A percentile compares a stretch with the other conserved stretches of the same genome.
Evolutionary conservation across 495 filamentous ascomycete species (phyloP).

Genomic region (Geopyxis carbonaria): DNA sequence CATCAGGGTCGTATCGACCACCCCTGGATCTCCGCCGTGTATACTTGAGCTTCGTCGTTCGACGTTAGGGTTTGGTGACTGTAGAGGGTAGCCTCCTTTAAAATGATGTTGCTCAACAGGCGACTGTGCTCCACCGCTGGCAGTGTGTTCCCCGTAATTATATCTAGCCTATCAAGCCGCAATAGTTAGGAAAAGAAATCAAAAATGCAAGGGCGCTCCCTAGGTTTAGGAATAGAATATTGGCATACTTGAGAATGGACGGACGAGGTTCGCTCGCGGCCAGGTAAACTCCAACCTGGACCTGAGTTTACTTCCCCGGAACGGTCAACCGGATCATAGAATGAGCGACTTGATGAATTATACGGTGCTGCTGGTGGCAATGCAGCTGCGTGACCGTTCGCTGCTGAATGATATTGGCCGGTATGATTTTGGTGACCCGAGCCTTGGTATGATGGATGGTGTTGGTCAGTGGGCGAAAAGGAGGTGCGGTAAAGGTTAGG

Average conservation of each 20-base stretch:
- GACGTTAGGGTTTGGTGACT: constrained; percentile 14
- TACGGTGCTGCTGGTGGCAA: constrained; percentile 16
- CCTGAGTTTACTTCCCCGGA: constrained; percentile 21
- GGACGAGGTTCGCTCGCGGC: constrained; percentile 11
- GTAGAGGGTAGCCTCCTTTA: constrained; percentile 16
- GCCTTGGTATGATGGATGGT: constrained; percentile 17
- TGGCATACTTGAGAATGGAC: constrained; percentile 22
- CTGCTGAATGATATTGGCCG: constrained; percentile 2
- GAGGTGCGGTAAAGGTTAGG: constrained; percentile 23
- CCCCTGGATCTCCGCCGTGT: constrained; percentile 10
- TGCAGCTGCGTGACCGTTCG: constrained; percentile 19
- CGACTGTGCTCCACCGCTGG: constrained; percentile 4
- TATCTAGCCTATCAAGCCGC: neutral
- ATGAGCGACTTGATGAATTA: constrained; percentile 16
- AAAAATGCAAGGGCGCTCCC: neutral
- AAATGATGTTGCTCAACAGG: constrained; percentile 3
- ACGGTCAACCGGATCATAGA: constrained; percentile 25
- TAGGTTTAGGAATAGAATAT: constrained; percentile 16
- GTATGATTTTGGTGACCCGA: constrained; percentile 13
- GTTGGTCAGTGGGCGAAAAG: constrained; percentile 26
- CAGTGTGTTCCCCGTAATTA: neutral
- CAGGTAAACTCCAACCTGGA: constrained; percentile 20
- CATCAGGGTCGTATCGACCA: neutral
- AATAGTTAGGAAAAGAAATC: constrained; percentile 1
- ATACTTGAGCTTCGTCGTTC: constrained; percentile 4